Conservation (phyloP, 2,329 filamentous ascomycete genomes). For the Amauroascus niger region DNA sequence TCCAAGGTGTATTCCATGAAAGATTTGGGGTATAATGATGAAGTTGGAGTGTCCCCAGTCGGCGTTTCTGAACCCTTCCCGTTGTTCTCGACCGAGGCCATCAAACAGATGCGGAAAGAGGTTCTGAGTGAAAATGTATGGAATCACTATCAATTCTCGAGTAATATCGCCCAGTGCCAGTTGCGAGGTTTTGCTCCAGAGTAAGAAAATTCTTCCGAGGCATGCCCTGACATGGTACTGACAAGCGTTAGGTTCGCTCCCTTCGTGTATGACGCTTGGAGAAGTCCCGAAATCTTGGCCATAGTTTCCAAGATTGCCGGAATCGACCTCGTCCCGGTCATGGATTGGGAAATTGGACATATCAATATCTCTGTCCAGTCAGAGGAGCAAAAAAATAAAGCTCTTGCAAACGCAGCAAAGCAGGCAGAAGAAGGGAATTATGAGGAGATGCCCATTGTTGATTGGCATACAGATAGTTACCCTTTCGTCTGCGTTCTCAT, state of each 20-base stretch:
- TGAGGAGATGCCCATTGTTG: slow-evolving; percentile 47
- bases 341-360: slow-evolving; percentile 49
- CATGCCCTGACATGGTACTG: background rate
- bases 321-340: slow-evolving; percentile 45
- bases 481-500: slow-evolving; percentile 62
- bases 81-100: slow-evolving; percentile 52
- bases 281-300: slow-evolving; percentile 41
- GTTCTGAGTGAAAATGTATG: slow-evolving; percentile 50
- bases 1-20: slow-evolving; percentile 50
- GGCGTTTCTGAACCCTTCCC: slow-evolving; percentile 57
- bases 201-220: slow-evolving; percentile 33
- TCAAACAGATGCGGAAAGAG: slow-evolving; percentile 53
- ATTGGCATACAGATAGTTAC: slow-evolving; percentile 57
- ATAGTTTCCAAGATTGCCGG: slow-evolving; percentile 47
- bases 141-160: slow-evolving; percentile 48
- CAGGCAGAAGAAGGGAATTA: slow-evolving; percentile 36
- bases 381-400: slow-evolving; percentile 39
- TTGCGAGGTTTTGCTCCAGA: slow-evolving; percentile 47
- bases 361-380: slow-evolving; percentile 47
- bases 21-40: slow-evolving; percentile 48
- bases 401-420: slow-evolving; percentile 33
- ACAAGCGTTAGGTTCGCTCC: slow-evolving; percentile 47
- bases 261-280: slow-evolving; percentile 56
- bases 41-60: slow-evolving; percentile 50
- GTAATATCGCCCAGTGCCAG: slow-evolving; percentile 49